phyloP scores from a whole-genome alignment of 1,284 basidiomycete genomes.

The Vanrija sp. region DNA sequence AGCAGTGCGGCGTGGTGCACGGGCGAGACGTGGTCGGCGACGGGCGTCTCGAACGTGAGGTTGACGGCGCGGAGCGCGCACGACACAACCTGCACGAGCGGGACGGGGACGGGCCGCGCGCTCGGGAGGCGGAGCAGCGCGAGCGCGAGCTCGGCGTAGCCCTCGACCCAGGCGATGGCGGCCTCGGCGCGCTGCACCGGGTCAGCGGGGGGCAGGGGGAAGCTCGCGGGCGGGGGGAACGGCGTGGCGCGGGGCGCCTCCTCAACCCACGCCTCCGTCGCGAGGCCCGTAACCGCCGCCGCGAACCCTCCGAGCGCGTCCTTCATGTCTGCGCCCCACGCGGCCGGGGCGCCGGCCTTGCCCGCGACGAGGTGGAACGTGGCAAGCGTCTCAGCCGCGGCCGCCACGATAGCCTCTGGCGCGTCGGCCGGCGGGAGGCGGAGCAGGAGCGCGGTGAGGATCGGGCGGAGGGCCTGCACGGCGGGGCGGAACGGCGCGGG shows the following conservation, averaged over 20 bases:
- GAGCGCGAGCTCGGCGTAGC: constrained; percentile 28
- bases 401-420: constrained; percentile 1
- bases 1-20: constrained; percentile 37
- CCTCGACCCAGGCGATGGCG: constrained; percentile 28
- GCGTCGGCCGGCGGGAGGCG: constrained; percentile 13
- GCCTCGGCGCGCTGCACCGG: constrained; percentile 19
- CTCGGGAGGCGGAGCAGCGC: constrained; percentile 55
- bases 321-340: constrained; percentile 35
- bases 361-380: constrained; percentile 36
- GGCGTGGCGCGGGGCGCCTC: constrained; percentile 17
- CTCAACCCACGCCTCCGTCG: constrained; percentile 37
- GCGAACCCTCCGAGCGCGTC: constrained; percentile 34
- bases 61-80: constrained; percentile 52
- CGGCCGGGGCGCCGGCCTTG: constrained; percentile 37
- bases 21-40: constrained; percentile 41
- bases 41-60: constrained; percentile 58
- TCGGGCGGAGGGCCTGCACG: constrained; percentile 22
- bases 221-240: constrained; percentile 3
- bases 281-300: constrained; percentile 21
- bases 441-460: constrained; percentile 29
- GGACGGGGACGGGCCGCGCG: constrained; percentile 66
- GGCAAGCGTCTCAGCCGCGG: constrained; percentile 29
- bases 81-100: constrained; percentile 56
- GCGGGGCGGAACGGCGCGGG: constrained; percentile 43
- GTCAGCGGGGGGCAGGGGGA: constrained; percentile 27